A percentile compares a stretch with the other conserved stretches of the same genome.
These are phyloP conservation scores for Claviceps sp. DNA, from an alignment of 2,329 filamentous ascomycete species.

Conservation along the genomic window DNA sequence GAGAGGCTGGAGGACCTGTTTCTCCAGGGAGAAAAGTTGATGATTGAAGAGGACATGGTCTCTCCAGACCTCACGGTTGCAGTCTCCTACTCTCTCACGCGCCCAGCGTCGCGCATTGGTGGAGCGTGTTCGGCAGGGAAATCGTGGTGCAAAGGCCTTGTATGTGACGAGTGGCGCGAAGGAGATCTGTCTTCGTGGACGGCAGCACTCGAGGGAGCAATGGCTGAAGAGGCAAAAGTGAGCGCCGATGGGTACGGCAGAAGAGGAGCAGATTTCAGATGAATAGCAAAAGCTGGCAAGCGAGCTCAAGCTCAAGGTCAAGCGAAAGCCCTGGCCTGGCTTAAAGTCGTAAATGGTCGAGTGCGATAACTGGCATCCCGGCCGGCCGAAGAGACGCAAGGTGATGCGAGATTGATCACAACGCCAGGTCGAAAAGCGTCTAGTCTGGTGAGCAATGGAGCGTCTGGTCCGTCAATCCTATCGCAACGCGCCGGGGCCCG, in stretches of 20 bases:
- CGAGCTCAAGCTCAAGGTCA: no score
- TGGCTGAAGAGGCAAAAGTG: neutral
- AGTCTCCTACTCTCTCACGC: neutral
- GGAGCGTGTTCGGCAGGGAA: conserved; percentile 7
- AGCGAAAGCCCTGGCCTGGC: no score
- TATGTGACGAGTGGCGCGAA: neutral
- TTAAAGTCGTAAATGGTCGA: no score
- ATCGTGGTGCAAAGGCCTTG: neutral
- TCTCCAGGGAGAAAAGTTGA: conserved; percentile 36
- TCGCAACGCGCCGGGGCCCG: no score
- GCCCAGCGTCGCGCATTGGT: conserved; percentile 6
- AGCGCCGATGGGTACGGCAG: neutral
- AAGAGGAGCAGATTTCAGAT: neutral
- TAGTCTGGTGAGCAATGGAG: neutral
- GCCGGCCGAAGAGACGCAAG: neutral
- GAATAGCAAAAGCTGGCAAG: no score
- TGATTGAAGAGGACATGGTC: conserved; percentile 32
- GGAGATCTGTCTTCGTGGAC: neutral
- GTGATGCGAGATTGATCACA: neutral
- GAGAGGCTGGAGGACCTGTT: conserved; percentile 27
- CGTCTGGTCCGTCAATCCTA: neutral
- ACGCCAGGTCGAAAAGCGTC: neutral
- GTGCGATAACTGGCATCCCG: neutral
- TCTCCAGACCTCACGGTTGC: neutral
- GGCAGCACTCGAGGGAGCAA: neutral